Conservation (phyloP, 176 grass and related monocot genomes). For the Cenchrus fungigraminus region DNA sequence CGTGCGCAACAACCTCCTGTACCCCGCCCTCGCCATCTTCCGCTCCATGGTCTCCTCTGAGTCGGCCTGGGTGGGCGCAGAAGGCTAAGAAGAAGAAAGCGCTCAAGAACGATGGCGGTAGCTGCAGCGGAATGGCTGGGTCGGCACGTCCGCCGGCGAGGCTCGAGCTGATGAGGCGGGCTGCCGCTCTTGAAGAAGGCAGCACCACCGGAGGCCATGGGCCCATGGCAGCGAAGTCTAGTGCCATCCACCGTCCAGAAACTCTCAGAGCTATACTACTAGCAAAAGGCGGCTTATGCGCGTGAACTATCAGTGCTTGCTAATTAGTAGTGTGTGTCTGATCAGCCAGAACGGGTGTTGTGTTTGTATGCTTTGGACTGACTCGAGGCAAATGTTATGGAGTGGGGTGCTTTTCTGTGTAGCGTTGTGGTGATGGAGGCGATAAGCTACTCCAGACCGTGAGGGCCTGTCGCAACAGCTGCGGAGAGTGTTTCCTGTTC, state of each 20-base stretch:
- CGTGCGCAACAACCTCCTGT: no score
- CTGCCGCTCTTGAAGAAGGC: conserved; percentile 31
- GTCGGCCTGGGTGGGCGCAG: conserved; percentile 52
- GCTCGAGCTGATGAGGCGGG: conserved; percentile 36
- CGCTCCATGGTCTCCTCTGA: no score
- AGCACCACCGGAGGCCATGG: background rate
- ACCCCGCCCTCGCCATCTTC: no score
- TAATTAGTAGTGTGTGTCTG: background rate
- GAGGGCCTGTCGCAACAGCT: no score
- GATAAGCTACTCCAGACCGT: no score
- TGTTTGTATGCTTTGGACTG: background rate
- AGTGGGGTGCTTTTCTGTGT: background rate
- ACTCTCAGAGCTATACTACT: background rate
- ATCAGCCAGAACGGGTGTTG: background rate
- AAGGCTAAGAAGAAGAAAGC: conserved; percentile 63
- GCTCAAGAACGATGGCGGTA: conserved; percentile 13
- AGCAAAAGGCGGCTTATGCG: background rate
- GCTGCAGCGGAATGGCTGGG: background rate
- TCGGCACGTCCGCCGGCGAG: conserved; percentile 15
- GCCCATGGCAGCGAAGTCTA: background rate
- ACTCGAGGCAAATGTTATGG: background rate
- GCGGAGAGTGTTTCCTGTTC: no score
- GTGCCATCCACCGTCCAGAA: background rate
- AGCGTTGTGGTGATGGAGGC: background rate
- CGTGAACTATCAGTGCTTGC: background rate